Base-by-base conservation (phyloP, 192 early-diverging fungal species). In the Chytriomyces sp. region DNA sequence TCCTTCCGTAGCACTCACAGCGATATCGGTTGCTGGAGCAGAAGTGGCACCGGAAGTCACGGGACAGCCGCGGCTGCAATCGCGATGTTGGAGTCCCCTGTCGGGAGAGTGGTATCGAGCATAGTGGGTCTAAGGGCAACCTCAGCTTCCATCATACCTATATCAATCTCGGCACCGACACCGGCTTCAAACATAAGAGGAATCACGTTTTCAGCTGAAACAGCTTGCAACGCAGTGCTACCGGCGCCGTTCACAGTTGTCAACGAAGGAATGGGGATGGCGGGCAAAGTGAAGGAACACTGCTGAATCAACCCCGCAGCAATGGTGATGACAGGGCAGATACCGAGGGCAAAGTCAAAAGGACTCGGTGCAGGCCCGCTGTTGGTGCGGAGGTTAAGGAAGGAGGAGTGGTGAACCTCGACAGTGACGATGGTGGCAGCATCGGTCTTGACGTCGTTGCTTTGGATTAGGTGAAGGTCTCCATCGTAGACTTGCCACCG, bases 401-500 rank as follows among this genome's bases (percentile, higher is more conserved):
- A 74, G 5, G 86, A 52, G 2, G 84, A 70, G 60, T 87, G 86
- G 55, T 84, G 86, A 36, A 67, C 84, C 53, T 87, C 84, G 34
- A 85, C 71, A n/a, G 84, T 86, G 3, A 66, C 78, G 58, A 87
- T 86, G 34, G 82, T 34, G 0, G 80, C 86, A 67, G 70, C 84
- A n/a, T 80, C 84, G 6, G 77, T 86, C 73, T 81, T 72, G 39
- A 87, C 36, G 53, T 78, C 65, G 63, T 73, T 64, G 52, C 49
- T 39, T 4, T n/a, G 10, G 57, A 83, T 68, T 31, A 83, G 81
- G 26, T 70, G 57, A 67, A 78, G 61, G 19, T 72, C 83, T 19
- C 86, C 86, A 52, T 61, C 70, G 75, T 87, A 87, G 8, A 85
- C 86, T 28, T 63, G 67, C 83, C 85, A 63, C 84, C 86, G 7